phyloP scores from a whole-genome alignment of 192 early-diverging fungal genomes.

The Coemansia sp. region DNA sequence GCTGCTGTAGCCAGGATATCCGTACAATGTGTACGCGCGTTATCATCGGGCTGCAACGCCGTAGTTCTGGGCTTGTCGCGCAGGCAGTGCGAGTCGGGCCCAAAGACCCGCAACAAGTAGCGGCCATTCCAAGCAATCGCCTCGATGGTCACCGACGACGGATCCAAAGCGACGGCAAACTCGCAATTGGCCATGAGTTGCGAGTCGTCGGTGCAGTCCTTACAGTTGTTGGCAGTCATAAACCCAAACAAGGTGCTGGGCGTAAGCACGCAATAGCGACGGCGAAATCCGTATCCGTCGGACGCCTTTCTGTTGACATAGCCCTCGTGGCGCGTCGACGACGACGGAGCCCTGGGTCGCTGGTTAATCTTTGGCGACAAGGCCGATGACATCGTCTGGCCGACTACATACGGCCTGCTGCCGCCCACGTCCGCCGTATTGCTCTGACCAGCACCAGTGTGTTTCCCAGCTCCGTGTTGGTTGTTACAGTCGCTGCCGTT shows the following conservation, averaged over 20 bases:
- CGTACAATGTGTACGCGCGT: constrained; percentile 41
- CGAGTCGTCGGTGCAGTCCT: constrained; percentile 16
- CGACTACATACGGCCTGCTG: constrained; percentile 10
- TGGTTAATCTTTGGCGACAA: constrained; percentile 34
- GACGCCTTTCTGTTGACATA: constrained; percentile 50
- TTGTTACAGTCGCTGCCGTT: not conserved
- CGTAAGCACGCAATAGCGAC: constrained; percentile 49
- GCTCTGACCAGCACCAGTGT: not conserved
- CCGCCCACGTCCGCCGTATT: not conserved
- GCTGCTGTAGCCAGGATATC: constrained; percentile 52
- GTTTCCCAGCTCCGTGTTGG: not conserved
- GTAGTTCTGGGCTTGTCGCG: constrained; percentile 45
- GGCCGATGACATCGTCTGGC: constrained; percentile 14
- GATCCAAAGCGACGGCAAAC: constrained; percentile 48
- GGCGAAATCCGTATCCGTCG: constrained; percentile 53
- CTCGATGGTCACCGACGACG: constrained; percentile 37
- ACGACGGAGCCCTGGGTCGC: constrained; percentile 21
- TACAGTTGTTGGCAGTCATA: constrained; percentile 36
- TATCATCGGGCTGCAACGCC: constrained; percentile 25
- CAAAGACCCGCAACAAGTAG: constrained; percentile 49
- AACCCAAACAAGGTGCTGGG: constrained; percentile 40
- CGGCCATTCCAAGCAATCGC: constrained; percentile 54
- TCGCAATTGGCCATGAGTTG: constrained; percentile 33
- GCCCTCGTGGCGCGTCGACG: constrained; percentile 41
- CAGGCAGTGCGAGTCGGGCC: constrained; percentile 28